Base-by-base conservation (phyloP, 2,329 filamentous ascomycete genomes). In the Corinectria fuckeliana region DNA sequence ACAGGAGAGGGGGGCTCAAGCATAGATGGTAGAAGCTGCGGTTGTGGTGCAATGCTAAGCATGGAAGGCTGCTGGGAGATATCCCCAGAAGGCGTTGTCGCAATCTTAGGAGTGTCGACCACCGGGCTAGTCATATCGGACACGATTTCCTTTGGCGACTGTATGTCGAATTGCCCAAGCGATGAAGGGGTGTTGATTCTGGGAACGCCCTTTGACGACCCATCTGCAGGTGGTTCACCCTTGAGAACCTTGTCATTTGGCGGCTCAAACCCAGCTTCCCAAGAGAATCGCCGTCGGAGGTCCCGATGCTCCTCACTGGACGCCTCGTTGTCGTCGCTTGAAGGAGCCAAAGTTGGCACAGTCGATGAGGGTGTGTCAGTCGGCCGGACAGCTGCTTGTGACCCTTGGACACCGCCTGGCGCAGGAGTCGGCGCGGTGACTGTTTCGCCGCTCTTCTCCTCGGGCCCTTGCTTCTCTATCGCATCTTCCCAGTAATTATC, bases 401-500 rank as follows among this genome's bases (percentile, higher is more conserved):
- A 52, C 16, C 32, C 44, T 54, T 59, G 54, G 14, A 47, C 49
- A 20, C 18, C 23, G 5, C 9, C 20, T n/a, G 45, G 14, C 11
- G 32, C 50, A 25, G 55, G 47, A 10, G 39, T n/a, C 14, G 32
- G 28, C 16, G 45, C 18, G 18, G 30, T 30, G n/a, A 42, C 51
- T 21, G 47, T n/a, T 23, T 56, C 51, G 10, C 38, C 34, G 11
- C 56, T 60, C 11, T 62, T 60, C 3, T 59, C 49, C 13, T 42
- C 56, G 3, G 50, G 49, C 4, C 30, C 59, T 0, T 60, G 34
- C 18, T 65, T 70, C 23, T 59, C 67, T 10, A 56, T 63, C 4
- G 71, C 65, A 25, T 82, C 79, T 3, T 81, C 81, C 82, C 88
- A 88, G 69, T 91, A 91, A 65, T 84, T 86, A 57, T 89, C 88